Evolutionary conservation across 768 basidiomycete genomes (phyloP).

Genomic region (Podaxis sp.): DNA sequence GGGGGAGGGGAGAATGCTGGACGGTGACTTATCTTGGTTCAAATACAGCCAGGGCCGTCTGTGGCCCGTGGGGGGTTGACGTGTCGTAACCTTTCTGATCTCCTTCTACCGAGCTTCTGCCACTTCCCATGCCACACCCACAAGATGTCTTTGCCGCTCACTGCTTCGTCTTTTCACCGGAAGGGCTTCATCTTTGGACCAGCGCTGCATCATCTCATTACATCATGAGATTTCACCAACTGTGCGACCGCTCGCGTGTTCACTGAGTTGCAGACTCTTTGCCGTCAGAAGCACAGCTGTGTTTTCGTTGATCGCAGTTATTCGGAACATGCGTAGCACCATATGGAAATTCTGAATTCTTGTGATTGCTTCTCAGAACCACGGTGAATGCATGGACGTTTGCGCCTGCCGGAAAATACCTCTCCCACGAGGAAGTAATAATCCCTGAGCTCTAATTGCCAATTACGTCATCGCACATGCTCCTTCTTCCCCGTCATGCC

Average conservation of each 20-base stretch:
- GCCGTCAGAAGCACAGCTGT: no score
- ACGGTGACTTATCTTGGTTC: neutral
- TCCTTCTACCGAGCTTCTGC: conserved; percentile 6
- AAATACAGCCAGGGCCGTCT: neutral
- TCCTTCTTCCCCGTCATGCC: neutral
- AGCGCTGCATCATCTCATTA: neutral
- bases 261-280: no score
- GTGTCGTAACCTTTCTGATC: conserved; percentile 8
- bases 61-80: neutral
- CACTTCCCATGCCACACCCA: neutral
- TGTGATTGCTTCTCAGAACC: neutral
- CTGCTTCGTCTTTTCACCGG: no score
- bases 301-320: no score
- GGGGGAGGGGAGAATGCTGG: neutral
- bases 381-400: neutral
- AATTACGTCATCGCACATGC: neutral
- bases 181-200: neutral
- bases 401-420: neutral
- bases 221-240: no score
- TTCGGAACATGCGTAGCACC: no score
- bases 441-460: neutral
- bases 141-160: no score
- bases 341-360: neutral
- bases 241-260: no score
- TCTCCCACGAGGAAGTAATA: neutral